Evolutionary conservation across 345 rosid species (phyloP).

Genomic region (Angophora floribunda): DNA sequence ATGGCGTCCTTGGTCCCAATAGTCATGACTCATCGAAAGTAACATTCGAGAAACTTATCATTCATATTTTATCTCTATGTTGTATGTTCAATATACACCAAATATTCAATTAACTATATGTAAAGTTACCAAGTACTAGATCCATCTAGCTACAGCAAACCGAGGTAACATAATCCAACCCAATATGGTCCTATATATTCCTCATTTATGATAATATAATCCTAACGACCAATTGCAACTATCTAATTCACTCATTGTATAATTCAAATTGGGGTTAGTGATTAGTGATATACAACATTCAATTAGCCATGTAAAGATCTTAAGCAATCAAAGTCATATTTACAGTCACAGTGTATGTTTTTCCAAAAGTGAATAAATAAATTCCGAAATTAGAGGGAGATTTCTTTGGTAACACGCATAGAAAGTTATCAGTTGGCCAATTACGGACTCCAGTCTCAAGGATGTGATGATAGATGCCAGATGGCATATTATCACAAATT

Average conservation of each 20-base stretch:
- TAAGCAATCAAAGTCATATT: neutral
- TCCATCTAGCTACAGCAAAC: neutral
- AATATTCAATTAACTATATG: neutral
- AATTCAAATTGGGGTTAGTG: neutral
- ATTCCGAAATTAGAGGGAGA: neutral
- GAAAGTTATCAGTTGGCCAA: neutral
- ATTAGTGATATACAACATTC: neutral
- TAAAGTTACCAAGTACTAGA: neutral
- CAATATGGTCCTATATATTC: no score
- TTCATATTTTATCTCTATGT: neutral
- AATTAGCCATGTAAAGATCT: neutral
- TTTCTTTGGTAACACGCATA: neutral
- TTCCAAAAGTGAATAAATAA: neutral
- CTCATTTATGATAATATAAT: no score
- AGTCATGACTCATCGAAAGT: neutral
- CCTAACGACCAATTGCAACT: no score
- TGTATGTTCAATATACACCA: neutral
- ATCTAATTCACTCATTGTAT: no score
- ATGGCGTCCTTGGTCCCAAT: neutral
- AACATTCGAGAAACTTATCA: neutral
- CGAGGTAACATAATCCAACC: neutral
- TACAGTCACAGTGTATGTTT: neutral
- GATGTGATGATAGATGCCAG: neutral
- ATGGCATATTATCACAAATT: neutral
- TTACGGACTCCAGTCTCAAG: neutral